phyloP scores from a whole-genome alignment of 805 yeast genomes.

The Yarrowia sp. region DNA sequence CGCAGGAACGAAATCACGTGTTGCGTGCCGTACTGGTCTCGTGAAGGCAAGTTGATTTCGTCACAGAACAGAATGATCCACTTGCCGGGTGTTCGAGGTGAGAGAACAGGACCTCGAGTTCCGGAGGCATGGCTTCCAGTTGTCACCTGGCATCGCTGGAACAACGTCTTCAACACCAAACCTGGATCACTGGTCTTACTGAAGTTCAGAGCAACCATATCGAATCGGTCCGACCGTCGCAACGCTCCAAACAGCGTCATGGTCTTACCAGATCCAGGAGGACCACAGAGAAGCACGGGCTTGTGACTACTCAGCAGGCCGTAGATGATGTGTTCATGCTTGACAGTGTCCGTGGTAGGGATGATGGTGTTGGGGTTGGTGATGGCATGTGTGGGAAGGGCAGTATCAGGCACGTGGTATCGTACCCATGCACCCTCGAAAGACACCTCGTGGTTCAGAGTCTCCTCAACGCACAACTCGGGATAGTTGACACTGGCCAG shows the following conservation, averaged over 20 bases:
- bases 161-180: slow-evolving; percentile 58
- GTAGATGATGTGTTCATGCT: slow-evolving; percentile 60
- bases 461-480: background rate
- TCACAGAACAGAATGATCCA: slow-evolving; percentile 86
- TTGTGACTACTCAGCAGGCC: slow-evolving; percentile 53
- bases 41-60: slow-evolving; percentile 78
- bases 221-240: slow-evolving; percentile 53
- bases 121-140: slow-evolving; percentile 44
- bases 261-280: slow-evolving; percentile 96
- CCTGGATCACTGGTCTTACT: slow-evolving; percentile 73
- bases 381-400: slow-evolving; percentile 58
- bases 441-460: slow-evolving; percentile 46
- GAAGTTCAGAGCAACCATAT: slow-evolving; percentile 68
- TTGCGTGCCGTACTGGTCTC: slow-evolving; percentile 72
- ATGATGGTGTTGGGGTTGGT: slow-evolving; percentile 61
- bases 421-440: slow-evolving; percentile 47
- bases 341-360: slow-evolving; percentile 73
- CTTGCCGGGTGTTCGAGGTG: slow-evolving; percentile 60
- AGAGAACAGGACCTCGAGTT: slow-evolving; percentile 38
- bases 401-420: slow-evolving; percentile 43
- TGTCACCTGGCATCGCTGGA: slow-evolving; percentile 62
- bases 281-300: slow-evolving; percentile 80
- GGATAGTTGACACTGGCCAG: slow-evolving; percentile 22
- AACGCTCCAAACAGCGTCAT: slow-evolving; percentile 78
- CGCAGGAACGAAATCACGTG: slow-evolving; percentile 66